Evolutionary conservation across 768 basidiomycete species (phyloP), one percentile per base, ranked within the genome.

Genomic region (Tricholoma flavovirens): DNA sequence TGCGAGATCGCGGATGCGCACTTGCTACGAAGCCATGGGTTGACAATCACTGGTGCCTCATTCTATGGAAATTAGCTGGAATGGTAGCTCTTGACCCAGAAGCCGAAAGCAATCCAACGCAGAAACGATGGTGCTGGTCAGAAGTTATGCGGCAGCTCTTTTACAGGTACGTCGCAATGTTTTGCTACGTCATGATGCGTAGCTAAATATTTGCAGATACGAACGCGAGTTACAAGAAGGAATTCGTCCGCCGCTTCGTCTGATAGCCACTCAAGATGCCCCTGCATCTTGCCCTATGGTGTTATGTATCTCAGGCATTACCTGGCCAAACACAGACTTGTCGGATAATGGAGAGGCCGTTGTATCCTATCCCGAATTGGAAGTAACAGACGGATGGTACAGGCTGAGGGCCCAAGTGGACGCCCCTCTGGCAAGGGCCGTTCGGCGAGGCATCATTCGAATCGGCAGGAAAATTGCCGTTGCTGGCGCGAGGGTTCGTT

Each of bases 341-440:
- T 68, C 72, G 22, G 73, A 77, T 1, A 71, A 78, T 29, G 73
- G 73, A 3, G 51, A 69, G 17, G 62, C 72, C 4, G 63, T 70
- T 24, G 73, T 73, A 21, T 65, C 73, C 2, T 69, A 76, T 61
- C 81, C 86, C 0, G 81, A 85, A 60, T 70, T 99, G 5, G 97
- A 98, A 69, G 73, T 98, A n/a, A 94, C 93, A 0, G 97, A 99
- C 66, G 97, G 97, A 12, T 99, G 97, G 97, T 99, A 99, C 64
- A 75, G 86, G 26, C 75, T 98, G 6, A 82, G 84, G 12, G 90
- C 93, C 0, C 77, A 78, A 46, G 76, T 91, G 11, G 97, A 98
- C 69, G 71, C 73, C 17, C 81, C 88, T 3, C 75, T 99, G 19
- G 77, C 77, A 2, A 79, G 87, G 43, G 95, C 91, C 1, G 71